phyloP scores from a whole-genome alignment of 2,329 filamentous ascomycete genomes.

The Cordyceps javanica region DNA sequence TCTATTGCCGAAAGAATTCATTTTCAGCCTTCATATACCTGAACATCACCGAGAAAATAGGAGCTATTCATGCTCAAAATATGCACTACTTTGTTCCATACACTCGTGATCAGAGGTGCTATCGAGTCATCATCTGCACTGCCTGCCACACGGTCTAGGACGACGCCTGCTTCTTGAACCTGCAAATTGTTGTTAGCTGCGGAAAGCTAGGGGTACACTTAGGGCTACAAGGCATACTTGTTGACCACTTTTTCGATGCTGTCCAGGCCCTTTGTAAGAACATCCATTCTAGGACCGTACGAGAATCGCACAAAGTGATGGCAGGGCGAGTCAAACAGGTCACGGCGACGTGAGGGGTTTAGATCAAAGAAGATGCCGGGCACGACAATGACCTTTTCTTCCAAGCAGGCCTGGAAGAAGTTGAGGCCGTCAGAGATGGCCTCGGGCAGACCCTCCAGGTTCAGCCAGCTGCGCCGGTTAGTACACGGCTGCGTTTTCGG shows the following conservation, averaged over 20 bases:
- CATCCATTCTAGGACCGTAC: slow-evolving; percentile 78
- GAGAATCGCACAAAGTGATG: slow-evolving; percentile 85
- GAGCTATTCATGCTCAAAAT: neutral
- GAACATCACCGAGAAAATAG: neutral
- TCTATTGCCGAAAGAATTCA: neutral
- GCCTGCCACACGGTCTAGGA: neutral
- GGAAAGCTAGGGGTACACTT: neutral
- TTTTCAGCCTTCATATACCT: neutral
- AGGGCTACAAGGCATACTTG: slow-evolving; percentile 45
- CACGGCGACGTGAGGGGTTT: slow-evolving; percentile 81
- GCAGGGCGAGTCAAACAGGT: slow-evolving; percentile 90
- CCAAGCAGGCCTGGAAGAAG: slow-evolving; percentile 91
- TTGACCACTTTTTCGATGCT: slow-evolving; percentile 77
- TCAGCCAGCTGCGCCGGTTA: slow-evolving; percentile 39
- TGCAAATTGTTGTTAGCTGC: slow-evolving; percentile 13
- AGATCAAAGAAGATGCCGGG: slow-evolving; percentile 97
- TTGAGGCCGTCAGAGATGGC: slow-evolving; percentile 88
- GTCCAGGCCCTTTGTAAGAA: slow-evolving; percentile 71
- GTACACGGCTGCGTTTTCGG: neutral
- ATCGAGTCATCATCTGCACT: neutral
- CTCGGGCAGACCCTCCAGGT: slow-evolving; percentile 63
- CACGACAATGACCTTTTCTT: slow-evolving; percentile 93
- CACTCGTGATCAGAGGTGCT: neutral
- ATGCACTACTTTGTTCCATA: slow-evolving; percentile 1
- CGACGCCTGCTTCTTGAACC: slow-evolving; percentile 18